phyloP scores from a whole-genome alignment of 768 basidiomycete species.

The Russula vinacea region DNA sequence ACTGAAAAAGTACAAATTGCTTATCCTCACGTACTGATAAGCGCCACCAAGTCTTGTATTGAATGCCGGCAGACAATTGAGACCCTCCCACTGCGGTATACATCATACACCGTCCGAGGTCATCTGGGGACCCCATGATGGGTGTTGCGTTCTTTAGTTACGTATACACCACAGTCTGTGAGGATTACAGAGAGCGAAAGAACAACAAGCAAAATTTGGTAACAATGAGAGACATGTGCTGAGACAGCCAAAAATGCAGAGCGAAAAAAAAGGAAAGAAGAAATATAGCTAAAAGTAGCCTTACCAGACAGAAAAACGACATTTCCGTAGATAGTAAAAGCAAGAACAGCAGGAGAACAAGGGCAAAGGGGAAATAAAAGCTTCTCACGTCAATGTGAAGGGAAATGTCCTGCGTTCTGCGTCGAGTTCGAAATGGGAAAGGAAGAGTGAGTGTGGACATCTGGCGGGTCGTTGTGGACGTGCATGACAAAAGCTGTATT shows the following conservation, averaged over 20 bases:
- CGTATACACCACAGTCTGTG: constrained; percentile 24
- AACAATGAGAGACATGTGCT: not conserved
- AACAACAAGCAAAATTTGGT: not conserved
- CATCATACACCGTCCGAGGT: constrained; percentile 2
- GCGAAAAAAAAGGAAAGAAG: not conserved
- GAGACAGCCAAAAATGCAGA: constrained; percentile 15
- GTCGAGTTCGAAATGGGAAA: not conserved
- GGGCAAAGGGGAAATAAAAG: not conserved
- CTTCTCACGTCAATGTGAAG: constrained; percentile 9
- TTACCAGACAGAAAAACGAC: constrained; percentile 11
- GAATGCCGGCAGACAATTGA: constrained; percentile 5
- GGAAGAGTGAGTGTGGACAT: not conserved
- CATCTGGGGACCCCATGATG: not conserved
- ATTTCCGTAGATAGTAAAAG: constrained; percentile 21
- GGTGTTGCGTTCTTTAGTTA: constrained; percentile 16
- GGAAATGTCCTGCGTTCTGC: constrained; percentile 21
- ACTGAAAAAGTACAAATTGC: constrained; percentile 3
- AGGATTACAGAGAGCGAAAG: constrained; percentile 21
- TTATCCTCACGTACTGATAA: not conserved
- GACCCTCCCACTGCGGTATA: not conserved
- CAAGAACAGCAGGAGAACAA: constrained; percentile 16
- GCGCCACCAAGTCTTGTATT: constrained; percentile 1
- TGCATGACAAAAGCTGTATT: not conserved
- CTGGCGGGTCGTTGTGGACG: not conserved
- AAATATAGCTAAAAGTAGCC: constrained; percentile 1